A percentile compares a stretch with the other conserved stretches of the same genome.
Conservation (phyloP, 306 rosid genomes). For the Myrica gale region DNA sequence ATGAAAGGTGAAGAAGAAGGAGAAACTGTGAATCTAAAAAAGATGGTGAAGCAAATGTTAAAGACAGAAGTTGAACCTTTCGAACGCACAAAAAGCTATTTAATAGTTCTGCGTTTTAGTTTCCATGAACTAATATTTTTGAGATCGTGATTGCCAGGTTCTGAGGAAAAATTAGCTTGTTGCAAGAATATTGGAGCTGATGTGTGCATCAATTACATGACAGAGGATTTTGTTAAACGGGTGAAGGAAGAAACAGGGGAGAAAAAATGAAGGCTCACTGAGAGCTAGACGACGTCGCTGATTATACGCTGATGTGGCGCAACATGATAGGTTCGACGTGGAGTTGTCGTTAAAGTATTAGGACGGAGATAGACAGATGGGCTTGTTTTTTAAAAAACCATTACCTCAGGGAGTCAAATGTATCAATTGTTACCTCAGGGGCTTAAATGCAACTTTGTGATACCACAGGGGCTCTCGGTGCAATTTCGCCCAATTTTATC, state of each 20-base stretch:
- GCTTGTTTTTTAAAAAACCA: too few species aligned
- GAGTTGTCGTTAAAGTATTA: too few species aligned
- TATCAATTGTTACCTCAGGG: too few species aligned
- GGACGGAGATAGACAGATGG: too few species aligned
- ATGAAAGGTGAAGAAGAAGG: neutral
- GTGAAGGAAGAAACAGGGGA: conserved; percentile 92
- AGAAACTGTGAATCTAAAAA: neutral
- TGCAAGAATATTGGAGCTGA: conserved; percentile 88
- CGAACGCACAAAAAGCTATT: neutral
- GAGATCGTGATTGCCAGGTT: conserved; percentile 52
- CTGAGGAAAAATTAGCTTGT: conserved; percentile 70
- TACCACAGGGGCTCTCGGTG: too few species aligned
- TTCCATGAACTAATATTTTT: conserved; percentile 19
- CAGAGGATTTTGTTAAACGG: conserved; percentile 77
- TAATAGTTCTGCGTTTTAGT: too few species aligned
- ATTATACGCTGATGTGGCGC: too few species aligned
- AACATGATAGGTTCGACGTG: too few species aligned
- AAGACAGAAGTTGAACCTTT: conserved; percentile 48
- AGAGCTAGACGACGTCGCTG: too few species aligned
- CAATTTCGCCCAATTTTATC: too few species aligned
- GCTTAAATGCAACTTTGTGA: too few species aligned
- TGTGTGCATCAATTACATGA: conserved; percentile 84
- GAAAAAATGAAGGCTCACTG: conserved; percentile 22
- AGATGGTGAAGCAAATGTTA: neutral
- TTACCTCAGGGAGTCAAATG: too few species aligned